Evolutionary conservation across 257 asterid species (phyloP).

Genomic region (Petunia axillaris): DNA sequence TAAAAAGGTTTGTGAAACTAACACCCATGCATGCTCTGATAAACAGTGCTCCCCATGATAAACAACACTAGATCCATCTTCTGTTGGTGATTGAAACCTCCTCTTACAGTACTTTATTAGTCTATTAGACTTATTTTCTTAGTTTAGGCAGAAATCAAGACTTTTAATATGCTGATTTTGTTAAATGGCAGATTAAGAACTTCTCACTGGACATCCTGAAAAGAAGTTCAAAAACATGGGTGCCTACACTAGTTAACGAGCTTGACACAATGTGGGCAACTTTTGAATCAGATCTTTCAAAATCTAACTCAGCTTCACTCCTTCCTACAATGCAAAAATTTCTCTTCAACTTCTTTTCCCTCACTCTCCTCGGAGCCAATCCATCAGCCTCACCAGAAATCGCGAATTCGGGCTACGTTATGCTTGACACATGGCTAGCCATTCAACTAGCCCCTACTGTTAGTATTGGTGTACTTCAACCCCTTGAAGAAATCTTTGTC

Average conservation of each 20-base stretch:
- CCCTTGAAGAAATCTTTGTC: conserved; percentile 74
- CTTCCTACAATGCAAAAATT: conserved; percentile 58
- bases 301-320: conserved; percentile 39
- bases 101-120: too few relatives aligned
- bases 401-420: conserved; percentile 48
- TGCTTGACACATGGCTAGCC: conserved; percentile 75
- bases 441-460: conserved; percentile 72
- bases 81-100: too few relatives aligned
- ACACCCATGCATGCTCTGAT: neutral
- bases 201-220: conserved; percentile 60
- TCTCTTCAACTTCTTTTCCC: conserved; percentile 78
- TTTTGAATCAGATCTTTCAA: conserved; percentile 55
- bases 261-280: conserved; percentile 60
- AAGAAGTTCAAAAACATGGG: conserved; percentile 77
- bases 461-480: conserved; percentile 53
- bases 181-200: conserved; percentile 56
- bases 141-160: too few relatives aligned
- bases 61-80: too few relatives aligned
- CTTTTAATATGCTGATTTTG: too few relatives aligned
- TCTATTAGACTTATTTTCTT: too few relatives aligned
- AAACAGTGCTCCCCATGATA: too few relatives aligned
- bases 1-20: neutral
- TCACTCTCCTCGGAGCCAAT: conserved; percentile 64
- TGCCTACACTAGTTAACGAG: conserved; percentile 54
- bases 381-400: conserved; percentile 56